phyloP scores from a whole-genome alignment of 1,284 basidiomycete species.

The Violaceomyces palustris region DNA sequence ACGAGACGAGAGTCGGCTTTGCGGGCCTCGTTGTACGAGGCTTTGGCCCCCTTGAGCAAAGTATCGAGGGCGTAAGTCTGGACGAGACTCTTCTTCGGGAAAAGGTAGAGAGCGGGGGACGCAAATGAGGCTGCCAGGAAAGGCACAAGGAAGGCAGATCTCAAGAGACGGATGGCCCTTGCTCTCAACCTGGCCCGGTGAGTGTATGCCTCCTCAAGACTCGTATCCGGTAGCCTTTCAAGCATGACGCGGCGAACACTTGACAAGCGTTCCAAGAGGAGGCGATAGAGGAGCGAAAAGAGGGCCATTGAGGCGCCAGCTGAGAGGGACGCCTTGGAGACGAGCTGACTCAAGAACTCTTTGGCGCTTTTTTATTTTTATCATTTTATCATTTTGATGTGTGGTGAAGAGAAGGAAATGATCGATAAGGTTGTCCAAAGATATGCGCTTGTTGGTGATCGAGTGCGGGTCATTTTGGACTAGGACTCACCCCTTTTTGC shows the following conservation, averaged over 20 bases:
- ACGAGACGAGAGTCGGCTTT: slow-evolving; percentile 7
- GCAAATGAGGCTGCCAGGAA: slow-evolving; percentile 15
- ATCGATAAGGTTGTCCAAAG: too few species aligned
- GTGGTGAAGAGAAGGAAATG: not conserved
- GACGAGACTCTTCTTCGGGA: slow-evolving; percentile 18
- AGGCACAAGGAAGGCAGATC: slow-evolving; percentile 19
- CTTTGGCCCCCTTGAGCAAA: slow-evolving; percentile 23
- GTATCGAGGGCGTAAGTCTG: slow-evolving; percentile 23
- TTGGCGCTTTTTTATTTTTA: too few species aligned
- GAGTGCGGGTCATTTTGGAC: too few species aligned
- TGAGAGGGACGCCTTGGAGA: slow-evolving; percentile 17
- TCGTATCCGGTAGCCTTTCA: slow-evolving; percentile 2
- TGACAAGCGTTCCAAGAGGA: slow-evolving; percentile 13
- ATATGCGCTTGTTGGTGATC: too few species aligned
- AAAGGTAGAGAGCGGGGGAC: slow-evolving; percentile 9
- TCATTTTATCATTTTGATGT: too few species aligned
- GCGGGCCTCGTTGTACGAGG: slow-evolving; percentile 17
- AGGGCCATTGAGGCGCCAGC: slow-evolving; percentile 22
- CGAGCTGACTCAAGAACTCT: slow-evolving; percentile 13
- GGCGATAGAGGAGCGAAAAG: slow-evolving; percentile 33
- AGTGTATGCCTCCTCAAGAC: slow-evolving; percentile 7
- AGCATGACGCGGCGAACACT: slow-evolving; percentile 13
- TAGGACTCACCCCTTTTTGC: slow-evolving; percentile 22
- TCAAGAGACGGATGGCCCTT: slow-evolving; percentile 11
- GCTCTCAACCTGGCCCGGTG: slow-evolving; percentile 17